Evolutionary conservation across 441 rosid species (phyloP), one percentile per base, ranked within the genome.

Genomic region (Syzygium malaccense): DNA sequence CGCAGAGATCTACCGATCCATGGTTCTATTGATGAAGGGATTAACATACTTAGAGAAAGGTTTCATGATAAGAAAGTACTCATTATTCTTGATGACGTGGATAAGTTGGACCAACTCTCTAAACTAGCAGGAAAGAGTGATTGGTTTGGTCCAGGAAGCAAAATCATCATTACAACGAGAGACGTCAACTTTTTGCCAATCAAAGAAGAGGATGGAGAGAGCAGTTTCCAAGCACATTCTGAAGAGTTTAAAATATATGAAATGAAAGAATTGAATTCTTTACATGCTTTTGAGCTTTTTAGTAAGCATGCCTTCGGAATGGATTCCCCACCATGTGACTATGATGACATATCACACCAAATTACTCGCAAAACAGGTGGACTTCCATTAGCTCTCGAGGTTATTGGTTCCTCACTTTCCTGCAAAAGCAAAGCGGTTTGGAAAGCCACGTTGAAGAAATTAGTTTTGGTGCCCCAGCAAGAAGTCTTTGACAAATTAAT

Each of bases 351-450:
- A 14, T 84, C 87, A 14, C 28, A 20, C 48, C 48, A 49, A 41
- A 48, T 84, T 32, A 86, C 66, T 28, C 23, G 7, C 19, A 88
- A 11, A 85, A 64, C 53, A 3, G 10, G 89, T 51, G 53, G 84
- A 57, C 80, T 84, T 58, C 89, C 87, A n/a, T 78, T 88, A 30
- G 86, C 86, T 20, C 45, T 88, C 3, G 85, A 85, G 56, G 87
- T 85, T 13, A 37, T 75, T 0, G 71, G 32, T 14, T 68, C 71
- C 32, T 80, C 17, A 14, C 86, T 88, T n/a, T 80, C 33, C 51
- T 7, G 12, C 18, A 37, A 58, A 57, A 56, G 45, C 68, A 58
- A 32, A 28, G 17, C 4, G 5, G 6, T 56, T 9, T 88, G 89
- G 89, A n/a, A 57, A 28, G 86, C 17, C 7, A 30, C 75, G 2